Evolutionary conservation across 805 yeast genomes (phyloP).

Genomic region (Pichia thaimueangensis): DNA sequence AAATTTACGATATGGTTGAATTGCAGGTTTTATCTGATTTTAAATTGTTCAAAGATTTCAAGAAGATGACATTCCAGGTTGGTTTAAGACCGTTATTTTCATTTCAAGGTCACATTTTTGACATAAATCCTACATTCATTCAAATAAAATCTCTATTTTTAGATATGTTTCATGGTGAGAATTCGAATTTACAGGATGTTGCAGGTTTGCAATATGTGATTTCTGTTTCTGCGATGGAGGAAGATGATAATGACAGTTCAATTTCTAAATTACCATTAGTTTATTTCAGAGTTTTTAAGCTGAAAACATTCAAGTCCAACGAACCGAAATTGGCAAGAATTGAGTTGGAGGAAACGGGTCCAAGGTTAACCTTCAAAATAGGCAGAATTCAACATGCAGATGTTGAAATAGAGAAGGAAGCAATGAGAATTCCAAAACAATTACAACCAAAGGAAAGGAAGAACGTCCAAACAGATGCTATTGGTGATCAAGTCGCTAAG

Average conservation of each 20-base stretch:
- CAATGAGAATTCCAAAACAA: conserved; percentile 72
- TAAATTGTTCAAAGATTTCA: conserved; percentile 76
- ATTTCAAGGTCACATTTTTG: conserved; percentile 90
- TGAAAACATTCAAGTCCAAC: conserved; percentile 67
- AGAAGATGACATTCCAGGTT: conserved; percentile 68
- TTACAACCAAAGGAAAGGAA: conserved; percentile 76
- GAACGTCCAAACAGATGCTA: conserved; percentile 76
- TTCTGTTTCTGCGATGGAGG: conserved; percentile 66
- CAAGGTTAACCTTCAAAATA: conserved; percentile 85
- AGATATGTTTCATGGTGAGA: conserved; percentile 86
- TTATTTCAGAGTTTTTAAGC: conserved; percentile 83
- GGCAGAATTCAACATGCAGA: conserved; percentile 81
- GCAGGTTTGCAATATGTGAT: conserved; percentile 93
- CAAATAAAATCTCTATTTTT: conserved; percentile 84
- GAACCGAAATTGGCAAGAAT: conserved; percentile 91
- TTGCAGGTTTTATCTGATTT: conserved; percentile 61
- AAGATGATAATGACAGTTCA: conserved; percentile 67
- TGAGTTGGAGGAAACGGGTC: conserved; percentile 92
- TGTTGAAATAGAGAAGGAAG: conserved; percentile 88
- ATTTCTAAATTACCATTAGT: conserved; percentile 61
- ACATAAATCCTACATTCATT: conserved; percentile 75
- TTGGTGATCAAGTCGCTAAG: conserved; percentile 97
- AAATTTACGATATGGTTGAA: conserved; percentile 92
- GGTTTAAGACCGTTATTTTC: conserved; percentile 93
- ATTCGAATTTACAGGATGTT: conserved; percentile 77